Conservation (phyloP, 148 eudicot species). For the Nyssa sinensis region DNA sequence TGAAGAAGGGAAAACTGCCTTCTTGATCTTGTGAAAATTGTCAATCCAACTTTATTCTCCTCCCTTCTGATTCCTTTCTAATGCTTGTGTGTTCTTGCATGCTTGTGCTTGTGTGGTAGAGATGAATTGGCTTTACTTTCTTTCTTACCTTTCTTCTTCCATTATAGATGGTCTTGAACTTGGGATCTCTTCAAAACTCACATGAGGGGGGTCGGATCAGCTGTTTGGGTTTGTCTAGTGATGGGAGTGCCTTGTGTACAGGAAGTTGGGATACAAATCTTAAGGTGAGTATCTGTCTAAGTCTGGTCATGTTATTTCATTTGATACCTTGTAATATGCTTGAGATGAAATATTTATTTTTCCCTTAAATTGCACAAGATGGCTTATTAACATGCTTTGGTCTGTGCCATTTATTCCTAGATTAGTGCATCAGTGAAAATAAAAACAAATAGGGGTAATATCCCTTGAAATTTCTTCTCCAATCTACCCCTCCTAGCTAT, state of each 20-base stretch:
- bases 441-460: neutral
- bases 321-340: neutral
- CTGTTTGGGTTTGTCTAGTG: conserved; percentile 93
- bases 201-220: conserved; percentile 66
- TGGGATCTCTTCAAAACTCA: conserved; percentile 82
- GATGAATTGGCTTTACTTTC: neutral
- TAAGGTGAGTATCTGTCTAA: conserved; percentile 55
- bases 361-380: neutral
- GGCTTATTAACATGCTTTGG: neutral
- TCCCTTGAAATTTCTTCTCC: neutral
- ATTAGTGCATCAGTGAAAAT: neutral
- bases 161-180: conserved; percentile 68
- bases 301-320: neutral
- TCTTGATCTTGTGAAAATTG: neutral
- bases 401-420: neutral
- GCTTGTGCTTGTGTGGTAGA: neutral
- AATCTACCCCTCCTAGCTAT: no score
- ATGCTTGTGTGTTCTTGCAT: neutral
- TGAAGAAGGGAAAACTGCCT: neutral
- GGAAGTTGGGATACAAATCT: conserved; percentile 94
- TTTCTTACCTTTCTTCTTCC: neutral
- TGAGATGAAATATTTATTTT: neutral
- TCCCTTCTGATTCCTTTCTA: neutral
- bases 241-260: conserved; percentile 98
- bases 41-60: neutral